Evolutionary conservation across 345 rosid species (phyloP).

Genomic region (Brassica napus): Da-Ae NC_063436.1:27344001-27344500

Average conservation of each 20-base stretch:
- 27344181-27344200: conserved; percentile 78
- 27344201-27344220: conserved; percentile 65
- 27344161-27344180: conserved; percentile 68
- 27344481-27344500: conserved; percentile 69
- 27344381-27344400: conserved; percentile 56
- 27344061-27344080: conserved; percentile 67
- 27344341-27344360: conserved; percentile 93
- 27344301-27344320: conserved; percentile 80
- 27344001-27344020: background rate
- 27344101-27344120: conserved; percentile 54
- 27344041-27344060: conserved; percentile 68
- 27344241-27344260: conserved; percentile 82
- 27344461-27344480: conserved; percentile 47
- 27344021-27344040: conserved; percentile 42
- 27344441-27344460: conserved; percentile 35
- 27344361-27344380: conserved; percentile 86
- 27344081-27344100: conserved; percentile 78
- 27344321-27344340: conserved; percentile 96
- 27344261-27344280: conserved; percentile 88
- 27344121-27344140: conserved; percentile 68
- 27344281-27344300: conserved; percentile 88
- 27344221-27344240: conserved; percentile 67
- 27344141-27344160: conserved; percentile 73
- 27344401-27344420: conserved; percentile 38
- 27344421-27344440: conserved; percentile 60